These are phyloP conservation scores for Umbelopsis isabellina DNA, from an alignment of 192 early-diverging fungal genomes.

Conservation along the genomic window DNA sequence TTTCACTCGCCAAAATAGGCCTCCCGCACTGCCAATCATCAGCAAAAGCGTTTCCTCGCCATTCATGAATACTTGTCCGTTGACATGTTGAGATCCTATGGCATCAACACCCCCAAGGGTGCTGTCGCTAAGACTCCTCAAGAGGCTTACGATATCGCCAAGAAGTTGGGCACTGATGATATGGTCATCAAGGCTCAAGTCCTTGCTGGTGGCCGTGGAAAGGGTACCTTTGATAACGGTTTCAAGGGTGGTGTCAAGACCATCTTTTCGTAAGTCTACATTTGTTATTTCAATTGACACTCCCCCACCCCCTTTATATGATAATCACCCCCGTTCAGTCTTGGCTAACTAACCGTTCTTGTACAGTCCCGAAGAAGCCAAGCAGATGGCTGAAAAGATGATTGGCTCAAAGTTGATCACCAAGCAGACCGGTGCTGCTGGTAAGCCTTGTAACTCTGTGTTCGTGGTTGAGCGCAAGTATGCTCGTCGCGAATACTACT, in stretches of 20 bases:
- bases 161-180: slow-evolving; percentile 62
- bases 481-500: slow-evolving; percentile 98
- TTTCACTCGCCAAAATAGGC: slow-evolving; percentile 10
- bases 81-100: slow-evolving; percentile 88
- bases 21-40: slow-evolving; percentile 37
- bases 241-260: slow-evolving; percentile 96
- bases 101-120: slow-evolving; percentile 89
- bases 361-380: slow-evolving; percentile 82
- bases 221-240: slow-evolving; percentile 95
- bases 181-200: slow-evolving; percentile 66
- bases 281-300: background rate
- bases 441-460: slow-evolving; percentile 91
- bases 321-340: too few species aligned
- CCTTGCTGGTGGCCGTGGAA: slow-evolving; percentile 97
- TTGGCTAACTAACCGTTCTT: slow-evolving; percentile 2
- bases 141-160: slow-evolving; percentile 88
- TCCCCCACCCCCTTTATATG: background rate
- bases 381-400: slow-evolving; percentile 92
- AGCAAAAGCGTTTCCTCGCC: slow-evolving; percentile 86
- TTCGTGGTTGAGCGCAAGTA: slow-evolving; percentile 97
- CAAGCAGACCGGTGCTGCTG: slow-evolving; percentile 96
- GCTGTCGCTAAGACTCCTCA: slow-evolving; percentile 83
- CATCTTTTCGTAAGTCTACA: slow-evolving; percentile 79
- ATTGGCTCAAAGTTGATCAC: slow-evolving; percentile 96
- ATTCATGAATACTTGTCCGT: slow-evolving; percentile 99